A percentile compares a stretch with the other conserved stretches of the same genome.
These are phyloP conservation scores for Modicella reniformis DNA, from an alignment of 371 early-diverging fungal species.

Conservation along the genomic window DNA sequence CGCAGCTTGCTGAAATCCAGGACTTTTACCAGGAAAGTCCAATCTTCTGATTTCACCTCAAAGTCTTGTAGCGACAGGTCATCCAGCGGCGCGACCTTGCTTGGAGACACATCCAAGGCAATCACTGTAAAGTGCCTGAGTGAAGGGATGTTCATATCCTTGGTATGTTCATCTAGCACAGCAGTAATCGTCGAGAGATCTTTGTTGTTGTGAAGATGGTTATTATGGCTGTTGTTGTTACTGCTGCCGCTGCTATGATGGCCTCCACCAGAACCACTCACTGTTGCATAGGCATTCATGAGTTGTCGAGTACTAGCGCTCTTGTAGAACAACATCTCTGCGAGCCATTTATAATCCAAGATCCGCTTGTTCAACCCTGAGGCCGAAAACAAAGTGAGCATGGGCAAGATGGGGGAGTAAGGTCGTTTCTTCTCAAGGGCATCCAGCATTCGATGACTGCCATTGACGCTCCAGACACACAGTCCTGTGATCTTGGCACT, in stretches of 20 bases:
- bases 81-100: constrained; percentile 7
- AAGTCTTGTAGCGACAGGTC: constrained; percentile 10
- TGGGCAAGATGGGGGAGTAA: constrained; percentile 13
- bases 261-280: neutral
- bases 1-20: constrained; percentile 15
- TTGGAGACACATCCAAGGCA: neutral
- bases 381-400: neutral
- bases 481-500: constrained; percentile 22
- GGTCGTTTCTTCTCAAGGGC: constrained; percentile 5
- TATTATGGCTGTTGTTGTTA: neutral
- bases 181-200: no score
- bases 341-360: constrained; percentile 2
- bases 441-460: neutral
- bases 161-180: neutral
- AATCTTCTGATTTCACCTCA: constrained; percentile 12
- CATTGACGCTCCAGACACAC: constrained; percentile 10
- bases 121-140: neutral
- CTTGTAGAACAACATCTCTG: constrained; percentile 14
- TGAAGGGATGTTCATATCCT: neutral
- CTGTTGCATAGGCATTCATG: neutral
- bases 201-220: neutral
- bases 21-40: constrained; percentile 9
- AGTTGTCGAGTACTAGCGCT: neutral
- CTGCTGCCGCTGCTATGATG: constrained; percentile 2
- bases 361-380: constrained; percentile 4